phyloP scores from a whole-genome alignment of 306 rosid species.

The Corylus heterophylla region DNA sequence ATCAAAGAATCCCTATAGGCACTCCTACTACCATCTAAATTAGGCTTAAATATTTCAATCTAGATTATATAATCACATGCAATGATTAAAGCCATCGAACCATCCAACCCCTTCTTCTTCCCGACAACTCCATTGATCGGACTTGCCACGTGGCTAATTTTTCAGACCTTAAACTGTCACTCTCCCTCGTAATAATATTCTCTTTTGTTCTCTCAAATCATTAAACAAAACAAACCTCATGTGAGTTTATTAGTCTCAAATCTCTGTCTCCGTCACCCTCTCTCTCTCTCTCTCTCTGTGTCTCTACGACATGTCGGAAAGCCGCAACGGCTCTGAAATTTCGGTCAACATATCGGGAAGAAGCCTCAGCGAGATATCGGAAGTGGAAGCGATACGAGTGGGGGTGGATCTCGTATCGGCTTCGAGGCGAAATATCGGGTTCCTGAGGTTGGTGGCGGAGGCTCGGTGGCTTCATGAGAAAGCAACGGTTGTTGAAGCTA shows the following conservation, averaged over 20 bases:
- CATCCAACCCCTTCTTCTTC: conserved; percentile 4
- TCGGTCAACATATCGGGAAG: conserved; percentile 42
- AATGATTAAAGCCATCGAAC: background rate
- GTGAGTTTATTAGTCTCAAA: background rate
- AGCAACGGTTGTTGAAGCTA: conserved; percentile 53
- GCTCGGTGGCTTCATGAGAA: conserved; percentile 60
- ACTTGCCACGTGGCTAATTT: conserved; percentile 1
- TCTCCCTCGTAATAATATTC: conserved; percentile 21
- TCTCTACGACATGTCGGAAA: conserved; percentile 45
- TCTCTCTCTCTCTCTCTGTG: background rate
- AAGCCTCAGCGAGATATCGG: conserved; percentile 58
- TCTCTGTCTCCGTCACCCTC: background rate
- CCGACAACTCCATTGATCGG: conserved; percentile 19
- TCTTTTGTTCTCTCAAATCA: conserved; percentile 24
- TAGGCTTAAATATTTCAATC: too few relatives aligned
- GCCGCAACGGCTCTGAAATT: conserved; percentile 32
- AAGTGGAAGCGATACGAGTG: conserved; percentile 34
- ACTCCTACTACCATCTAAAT: too few relatives aligned
- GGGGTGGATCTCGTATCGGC: conserved; percentile 78
- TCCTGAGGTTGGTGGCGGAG: conserved; percentile 54
- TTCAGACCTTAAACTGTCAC: conserved; percentile 1
- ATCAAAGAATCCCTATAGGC: too few relatives aligned
- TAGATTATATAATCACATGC: background rate
- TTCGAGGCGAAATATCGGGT: conserved; percentile 54
- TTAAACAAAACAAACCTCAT: background rate